A percentile compares a stretch with the other conserved stretches of the same genome.
Conservation (phyloP, 1,284 basidiomycete species). For the Dichomitus squalens region DNA sequence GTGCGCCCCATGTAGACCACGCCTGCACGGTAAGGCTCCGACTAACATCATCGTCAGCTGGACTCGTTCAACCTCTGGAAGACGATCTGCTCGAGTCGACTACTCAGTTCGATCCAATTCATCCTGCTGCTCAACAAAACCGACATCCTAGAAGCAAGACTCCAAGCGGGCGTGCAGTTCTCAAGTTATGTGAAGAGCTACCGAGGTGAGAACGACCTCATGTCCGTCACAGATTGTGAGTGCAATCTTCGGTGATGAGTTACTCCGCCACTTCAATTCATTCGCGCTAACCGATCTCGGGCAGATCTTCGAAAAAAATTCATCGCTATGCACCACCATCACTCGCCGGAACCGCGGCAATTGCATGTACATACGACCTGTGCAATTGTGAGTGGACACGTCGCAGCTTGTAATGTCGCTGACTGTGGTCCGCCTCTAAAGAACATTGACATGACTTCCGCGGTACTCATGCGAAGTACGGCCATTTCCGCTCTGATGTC, state of each 20-base stretch:
- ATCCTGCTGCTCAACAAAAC: slow-evolving; percentile 67
- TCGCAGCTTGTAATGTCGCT: not conserved
- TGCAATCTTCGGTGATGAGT: slow-evolving; percentile 1
- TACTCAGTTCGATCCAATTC: slow-evolving; percentile 54
- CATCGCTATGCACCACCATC: slow-evolving; percentile 46
- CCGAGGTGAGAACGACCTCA: slow-evolving; percentile 47
- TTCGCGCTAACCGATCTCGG: not conserved
- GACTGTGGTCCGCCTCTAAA: slow-evolving; percentile 19
- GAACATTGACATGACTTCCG: slow-evolving; percentile 52
- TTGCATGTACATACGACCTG: slow-evolving; percentile 57
- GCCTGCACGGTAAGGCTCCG: not conserved
- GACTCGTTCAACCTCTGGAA: slow-evolving; percentile 66
- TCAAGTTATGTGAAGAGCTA: slow-evolving; percentile 58
- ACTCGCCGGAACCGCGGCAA: slow-evolving; percentile 44
- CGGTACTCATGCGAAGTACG: slow-evolving; percentile 50
- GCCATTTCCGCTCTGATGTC: not conserved
- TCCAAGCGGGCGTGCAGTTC: slow-evolving; percentile 53
- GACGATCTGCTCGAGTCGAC: slow-evolving; percentile 56
- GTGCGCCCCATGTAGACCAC: slow-evolving; percentile 34
- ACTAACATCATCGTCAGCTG: slow-evolving; percentile 35
- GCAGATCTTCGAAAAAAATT: slow-evolving; percentile 54
- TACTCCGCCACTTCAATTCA: too few relatives aligned
- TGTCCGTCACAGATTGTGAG: slow-evolving; percentile 54
- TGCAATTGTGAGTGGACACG: slow-evolving; percentile 47
- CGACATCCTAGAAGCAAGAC: slow-evolving; percentile 58